A percentile compares a stretch with the other conserved stretches of the same genome.
Conservation (phyloP, 176 grass and related monocot genomes). For the sorghum (Sorghum bicolor) region DNA sequence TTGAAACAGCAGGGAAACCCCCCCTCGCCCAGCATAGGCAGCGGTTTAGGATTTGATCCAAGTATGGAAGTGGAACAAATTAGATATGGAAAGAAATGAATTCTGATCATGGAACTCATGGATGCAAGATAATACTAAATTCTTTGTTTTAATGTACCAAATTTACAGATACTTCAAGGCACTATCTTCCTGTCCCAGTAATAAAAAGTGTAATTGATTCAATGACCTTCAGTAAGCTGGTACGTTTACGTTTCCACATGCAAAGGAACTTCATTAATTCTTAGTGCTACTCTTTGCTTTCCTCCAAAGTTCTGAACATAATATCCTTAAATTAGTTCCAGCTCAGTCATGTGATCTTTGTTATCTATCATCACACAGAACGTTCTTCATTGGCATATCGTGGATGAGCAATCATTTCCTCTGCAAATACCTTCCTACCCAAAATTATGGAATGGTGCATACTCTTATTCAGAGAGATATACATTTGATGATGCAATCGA, state of each 20-base stretch:
- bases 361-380: conserved; percentile 54
- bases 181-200: conserved; percentile 88
- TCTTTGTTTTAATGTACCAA: neutral
- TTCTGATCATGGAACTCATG: neutral
- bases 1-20: neutral
- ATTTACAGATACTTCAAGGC: conserved; percentile 82
- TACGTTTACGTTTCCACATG: conserved; percentile 34
- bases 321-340: conserved; percentile 20
- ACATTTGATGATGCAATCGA: conserved; percentile 77
- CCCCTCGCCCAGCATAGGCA: neutral
- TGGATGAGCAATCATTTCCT: conserved; percentile 93
- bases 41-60: neutral
- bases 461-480: conserved; percentile 96
- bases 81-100: neutral
- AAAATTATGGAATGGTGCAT: conserved; percentile 79
- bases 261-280: neutral
- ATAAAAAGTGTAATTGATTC: conserved; percentile 97
- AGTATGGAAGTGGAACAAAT: neutral
- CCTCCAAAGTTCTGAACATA: neutral
- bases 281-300: neutral
- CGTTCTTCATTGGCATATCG: conserved; percentile 97
- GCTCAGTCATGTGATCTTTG: neutral
- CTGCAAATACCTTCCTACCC: conserved; percentile 93
- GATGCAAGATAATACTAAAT: neutral
- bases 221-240: conserved; percentile 96